Percentiles rank a stretch among this genome's conserved stretches.
Conservation (phyloP, 352 stramenopile genomes). For the Thraustochytrium sp. region DNA sequence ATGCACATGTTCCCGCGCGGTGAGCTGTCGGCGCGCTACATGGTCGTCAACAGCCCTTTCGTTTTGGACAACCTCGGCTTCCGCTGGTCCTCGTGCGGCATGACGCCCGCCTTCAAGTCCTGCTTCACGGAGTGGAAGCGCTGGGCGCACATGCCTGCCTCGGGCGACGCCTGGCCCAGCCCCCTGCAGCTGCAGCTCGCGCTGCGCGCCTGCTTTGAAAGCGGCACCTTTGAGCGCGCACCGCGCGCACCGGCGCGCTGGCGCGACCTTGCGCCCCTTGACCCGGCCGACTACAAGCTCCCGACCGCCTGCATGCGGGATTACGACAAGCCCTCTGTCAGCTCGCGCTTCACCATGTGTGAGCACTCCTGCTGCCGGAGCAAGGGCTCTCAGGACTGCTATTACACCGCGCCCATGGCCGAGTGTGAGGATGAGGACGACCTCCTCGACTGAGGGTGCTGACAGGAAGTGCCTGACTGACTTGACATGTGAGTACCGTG, state of each 20-base stretch:
- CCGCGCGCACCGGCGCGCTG: neutral
- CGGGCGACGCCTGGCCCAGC: conserved; percentile 6
- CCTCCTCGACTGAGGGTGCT: neutral
- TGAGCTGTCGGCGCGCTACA: neutral
- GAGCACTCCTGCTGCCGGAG: neutral
- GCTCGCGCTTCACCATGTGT: neutral
- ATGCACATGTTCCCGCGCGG: neutral
- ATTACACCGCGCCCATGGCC: neutral
- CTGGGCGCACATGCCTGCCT: neutral
- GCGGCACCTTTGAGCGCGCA: neutral
- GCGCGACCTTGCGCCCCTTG: neutral
- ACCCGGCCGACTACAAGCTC: neutral
- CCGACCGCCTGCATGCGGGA: neutral
- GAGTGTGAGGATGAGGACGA: no score
- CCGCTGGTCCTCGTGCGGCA: conserved; percentile 12
- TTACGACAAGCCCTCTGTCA: neutral
- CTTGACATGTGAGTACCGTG: no score
- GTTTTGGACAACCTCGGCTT: conserved; percentile 38
- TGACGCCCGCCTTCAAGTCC: neutral
- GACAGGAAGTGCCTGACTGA: neutral
- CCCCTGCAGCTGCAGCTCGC: neutral
- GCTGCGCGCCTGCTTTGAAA: neutral
- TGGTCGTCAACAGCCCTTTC: neutral
- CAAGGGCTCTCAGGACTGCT: neutral
- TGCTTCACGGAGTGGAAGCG: neutral